Evolutionary conservation across 1,284 basidiomycete species (phyloP).

Genomic region (Apiotrichum laibachii): DNA sequence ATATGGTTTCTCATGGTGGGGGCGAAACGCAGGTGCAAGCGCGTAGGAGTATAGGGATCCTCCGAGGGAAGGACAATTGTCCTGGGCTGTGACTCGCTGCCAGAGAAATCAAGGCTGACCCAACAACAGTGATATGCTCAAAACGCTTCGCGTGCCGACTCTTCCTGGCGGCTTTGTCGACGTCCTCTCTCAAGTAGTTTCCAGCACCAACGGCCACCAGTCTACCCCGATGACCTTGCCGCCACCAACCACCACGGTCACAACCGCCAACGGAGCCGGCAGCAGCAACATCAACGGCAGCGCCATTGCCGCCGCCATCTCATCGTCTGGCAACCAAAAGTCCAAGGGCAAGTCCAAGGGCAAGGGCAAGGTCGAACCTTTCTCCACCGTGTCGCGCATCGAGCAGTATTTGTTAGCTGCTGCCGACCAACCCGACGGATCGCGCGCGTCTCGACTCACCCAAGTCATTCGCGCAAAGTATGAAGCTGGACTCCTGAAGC

Average conservation of each 20-base stretch:
- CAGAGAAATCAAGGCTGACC: slow-evolving; percentile 1
- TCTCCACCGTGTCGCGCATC: slow-evolving; percentile 24
- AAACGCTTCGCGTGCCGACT: slow-evolving; percentile 44
- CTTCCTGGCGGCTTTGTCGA: slow-evolving; percentile 48
- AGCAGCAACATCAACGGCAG: neutral
- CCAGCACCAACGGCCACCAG: slow-evolving; percentile 1
- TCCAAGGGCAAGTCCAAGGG: slow-evolving; percentile 14
- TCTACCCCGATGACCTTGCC: neutral
- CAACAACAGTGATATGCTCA: slow-evolving; percentile 43
- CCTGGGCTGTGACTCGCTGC: neutral
- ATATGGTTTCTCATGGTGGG: neutral
- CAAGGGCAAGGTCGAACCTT: slow-evolving; percentile 20
- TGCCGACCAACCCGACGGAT: slow-evolving; percentile 89
- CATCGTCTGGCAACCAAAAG: neutral
- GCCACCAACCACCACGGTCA: slow-evolving; percentile 1
- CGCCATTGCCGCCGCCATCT: neutral
- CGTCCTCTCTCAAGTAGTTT: slow-evolving; percentile 33
- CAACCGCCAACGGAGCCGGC: slow-evolving; percentile 2
- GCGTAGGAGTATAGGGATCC: neutral
- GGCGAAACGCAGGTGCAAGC: neutral
- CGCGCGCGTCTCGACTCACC: slow-evolving; percentile 82
- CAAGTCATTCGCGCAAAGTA: slow-evolving; percentile 95
- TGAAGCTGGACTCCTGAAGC: slow-evolving; percentile 89
- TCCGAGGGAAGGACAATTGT: neutral
- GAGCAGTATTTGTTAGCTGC: slow-evolving; percentile 80